Conservation (phyloP, 2,329 filamentous ascomycete species). For the Botrytis deweyae region DNA sequence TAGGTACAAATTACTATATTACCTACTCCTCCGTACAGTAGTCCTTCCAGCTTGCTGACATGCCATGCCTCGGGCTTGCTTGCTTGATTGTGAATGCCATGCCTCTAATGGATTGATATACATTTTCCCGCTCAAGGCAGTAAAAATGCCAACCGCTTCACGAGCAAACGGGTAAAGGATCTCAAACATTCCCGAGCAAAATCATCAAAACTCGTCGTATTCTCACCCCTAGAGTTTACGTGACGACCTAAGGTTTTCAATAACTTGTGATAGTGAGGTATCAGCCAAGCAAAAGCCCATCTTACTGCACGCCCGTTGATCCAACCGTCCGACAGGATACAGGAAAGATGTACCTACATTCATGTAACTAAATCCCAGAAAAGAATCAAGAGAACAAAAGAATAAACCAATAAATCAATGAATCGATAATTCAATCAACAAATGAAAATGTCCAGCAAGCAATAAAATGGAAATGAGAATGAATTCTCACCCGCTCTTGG, state of each 20-base stretch:
- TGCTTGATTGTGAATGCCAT: neutral
- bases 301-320: slow-evolving; percentile 7
- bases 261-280: neutral
- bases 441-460: neutral
- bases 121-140: neutral
- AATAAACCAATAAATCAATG: neutral
- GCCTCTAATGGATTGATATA: neutral
- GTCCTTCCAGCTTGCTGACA: neutral
- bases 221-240: neutral
- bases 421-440: neutral
- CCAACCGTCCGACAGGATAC: neutral
- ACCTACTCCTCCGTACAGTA: neutral
- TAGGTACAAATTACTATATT: neutral
- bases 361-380: neutral
- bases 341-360: slow-evolving; percentile 8
- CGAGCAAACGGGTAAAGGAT: neutral
- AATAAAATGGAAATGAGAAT: neutral
- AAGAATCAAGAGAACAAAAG: neutral
- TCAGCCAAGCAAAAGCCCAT: slow-evolving; percentile 9
- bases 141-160: neutral
- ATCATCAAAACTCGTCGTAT: neutral
- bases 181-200: neutral
- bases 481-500: slow-evolving; percentile 1
- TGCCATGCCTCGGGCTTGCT: neutral
- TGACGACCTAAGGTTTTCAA: neutral